Evolutionary conservation across 2,329 filamentous ascomycete species (phyloP).

Genomic region (Rachicladosporium sp.): DNA sequence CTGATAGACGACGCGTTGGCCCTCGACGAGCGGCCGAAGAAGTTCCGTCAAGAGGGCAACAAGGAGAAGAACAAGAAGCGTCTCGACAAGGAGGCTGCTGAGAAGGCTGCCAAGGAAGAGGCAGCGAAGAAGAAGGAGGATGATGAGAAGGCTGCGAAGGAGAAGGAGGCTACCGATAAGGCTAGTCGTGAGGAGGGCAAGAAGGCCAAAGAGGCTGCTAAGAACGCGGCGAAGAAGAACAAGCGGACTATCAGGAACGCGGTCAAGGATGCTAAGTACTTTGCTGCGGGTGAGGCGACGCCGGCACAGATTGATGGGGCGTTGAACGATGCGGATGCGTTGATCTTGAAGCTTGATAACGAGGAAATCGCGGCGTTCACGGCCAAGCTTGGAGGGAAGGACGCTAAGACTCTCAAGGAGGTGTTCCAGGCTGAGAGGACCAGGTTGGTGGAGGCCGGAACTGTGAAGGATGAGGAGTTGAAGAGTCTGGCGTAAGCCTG

Average conservation of each 20-base stretch:
- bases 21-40: conserved; percentile 90
- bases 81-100: conserved; percentile 79
- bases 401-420: conserved; percentile 71
- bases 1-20: conserved; percentile 77
- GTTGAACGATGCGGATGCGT: conserved; percentile 69
- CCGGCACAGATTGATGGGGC: conserved; percentile 74
- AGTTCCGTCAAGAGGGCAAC: conserved; percentile 82
- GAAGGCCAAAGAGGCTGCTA: conserved; percentile 97
- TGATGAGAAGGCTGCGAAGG: conserved; percentile 50
- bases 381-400: conserved; percentile 61
- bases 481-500: conserved; percentile 39
- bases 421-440: conserved; percentile 69
- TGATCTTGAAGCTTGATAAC: conserved; percentile 78
- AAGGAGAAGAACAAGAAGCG: conserved; percentile 95
- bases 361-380: conserved; percentile 83
- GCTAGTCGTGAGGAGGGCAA: conserved; percentile 69
- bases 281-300: conserved; percentile 54
- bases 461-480: conserved; percentile 71
- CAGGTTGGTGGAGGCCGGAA: conserved; percentile 67
- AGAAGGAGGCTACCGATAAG: conserved; percentile 80
- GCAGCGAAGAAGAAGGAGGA: conserved; percentile 73
- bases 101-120: conserved; percentile 77
- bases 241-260: conserved; percentile 90
- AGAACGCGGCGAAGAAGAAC: conserved; percentile 99
- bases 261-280: conserved; percentile 98